Conservation (phyloP, 2,329 filamentous ascomycete genomes). For the Botrytis medusae region DNA sequence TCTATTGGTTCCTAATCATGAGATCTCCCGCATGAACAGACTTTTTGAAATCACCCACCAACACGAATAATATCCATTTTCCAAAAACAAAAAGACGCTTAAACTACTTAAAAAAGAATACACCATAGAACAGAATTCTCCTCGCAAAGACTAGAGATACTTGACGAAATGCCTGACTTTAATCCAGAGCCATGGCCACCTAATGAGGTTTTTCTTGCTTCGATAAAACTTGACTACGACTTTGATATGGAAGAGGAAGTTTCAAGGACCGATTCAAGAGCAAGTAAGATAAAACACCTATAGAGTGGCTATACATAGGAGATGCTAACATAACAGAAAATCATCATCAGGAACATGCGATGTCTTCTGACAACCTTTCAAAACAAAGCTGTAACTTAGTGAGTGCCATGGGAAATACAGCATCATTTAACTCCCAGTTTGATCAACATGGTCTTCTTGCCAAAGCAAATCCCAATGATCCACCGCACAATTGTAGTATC, state of each 20-base stretch:
- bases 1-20: too few relatives aligned
- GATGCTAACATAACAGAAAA: background rate
- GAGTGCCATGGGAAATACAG: background rate
- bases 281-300: background rate
- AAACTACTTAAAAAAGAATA: too few relatives aligned
- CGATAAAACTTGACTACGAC: background rate
- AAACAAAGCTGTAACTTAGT: background rate
- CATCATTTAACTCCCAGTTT: background rate
- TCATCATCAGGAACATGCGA: background rate
- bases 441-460: background rate
- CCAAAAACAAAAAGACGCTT: too few relatives aligned
- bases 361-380: background rate
- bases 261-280: background rate
- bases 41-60: too few relatives aligned
- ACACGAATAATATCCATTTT: too few relatives aligned
- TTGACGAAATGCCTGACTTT: too few relatives aligned
- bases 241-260: background rate
- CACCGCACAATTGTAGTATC: background rate
- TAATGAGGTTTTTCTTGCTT: background rate
- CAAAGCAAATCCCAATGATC: background rate
- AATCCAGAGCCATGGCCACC: too few relatives aligned
- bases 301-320: background rate
- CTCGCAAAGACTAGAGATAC: too few relatives aligned
- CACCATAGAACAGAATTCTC: too few relatives aligned
- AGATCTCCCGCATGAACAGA: too few relatives aligned